Conservation (phyloP, 176 grass and related monocot genomes). For the Eleusine coracana region DNA sequence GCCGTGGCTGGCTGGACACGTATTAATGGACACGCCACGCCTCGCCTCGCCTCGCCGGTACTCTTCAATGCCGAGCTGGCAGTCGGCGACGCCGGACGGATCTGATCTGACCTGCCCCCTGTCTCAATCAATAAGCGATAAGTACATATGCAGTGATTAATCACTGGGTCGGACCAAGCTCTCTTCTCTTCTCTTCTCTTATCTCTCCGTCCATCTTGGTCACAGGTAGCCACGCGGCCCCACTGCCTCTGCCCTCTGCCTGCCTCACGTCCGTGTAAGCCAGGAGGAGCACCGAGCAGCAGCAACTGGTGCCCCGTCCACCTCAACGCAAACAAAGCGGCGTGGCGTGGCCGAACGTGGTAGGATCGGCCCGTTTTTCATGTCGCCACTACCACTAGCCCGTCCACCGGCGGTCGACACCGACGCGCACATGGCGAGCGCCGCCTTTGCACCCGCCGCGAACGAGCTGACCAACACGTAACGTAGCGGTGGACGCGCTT, state of each 20-base stretch:
- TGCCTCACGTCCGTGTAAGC: constrained; percentile 2
- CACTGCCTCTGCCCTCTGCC: background rate
- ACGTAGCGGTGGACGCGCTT: background rate
- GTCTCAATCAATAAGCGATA: constrained; percentile 36
- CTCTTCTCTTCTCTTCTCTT: too few species aligned
- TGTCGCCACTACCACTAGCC: background rate
- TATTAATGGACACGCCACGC: constrained; percentile 21
- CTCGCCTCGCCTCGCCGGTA: background rate
- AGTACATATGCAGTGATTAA: constrained; percentile 41
- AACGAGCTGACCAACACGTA: background rate
- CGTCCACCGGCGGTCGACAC: constrained; percentile 9
- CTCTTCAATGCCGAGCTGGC: constrained; percentile 34
- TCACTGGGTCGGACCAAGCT: background rate
- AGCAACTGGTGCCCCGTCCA: constrained; percentile 30
- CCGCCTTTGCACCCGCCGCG: background rate
- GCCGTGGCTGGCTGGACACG: constrained; percentile 16
- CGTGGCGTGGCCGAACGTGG: constrained; percentile 35
- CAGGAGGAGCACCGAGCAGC: too few species aligned
- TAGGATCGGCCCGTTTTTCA: constrained; percentile 15
- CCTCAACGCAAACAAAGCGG: constrained; percentile 15
- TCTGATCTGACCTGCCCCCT: constrained; percentile 22
- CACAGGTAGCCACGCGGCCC: too few species aligned
- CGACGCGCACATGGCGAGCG: constrained; percentile 3
- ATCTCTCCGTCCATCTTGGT: too few species aligned
- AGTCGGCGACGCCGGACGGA: constrained; percentile 23